These are phyloP conservation scores for Epichloe bromicola DNA, from an alignment of 2,329 filamentous ascomycete species.

Conservation along the genomic window DNA sequence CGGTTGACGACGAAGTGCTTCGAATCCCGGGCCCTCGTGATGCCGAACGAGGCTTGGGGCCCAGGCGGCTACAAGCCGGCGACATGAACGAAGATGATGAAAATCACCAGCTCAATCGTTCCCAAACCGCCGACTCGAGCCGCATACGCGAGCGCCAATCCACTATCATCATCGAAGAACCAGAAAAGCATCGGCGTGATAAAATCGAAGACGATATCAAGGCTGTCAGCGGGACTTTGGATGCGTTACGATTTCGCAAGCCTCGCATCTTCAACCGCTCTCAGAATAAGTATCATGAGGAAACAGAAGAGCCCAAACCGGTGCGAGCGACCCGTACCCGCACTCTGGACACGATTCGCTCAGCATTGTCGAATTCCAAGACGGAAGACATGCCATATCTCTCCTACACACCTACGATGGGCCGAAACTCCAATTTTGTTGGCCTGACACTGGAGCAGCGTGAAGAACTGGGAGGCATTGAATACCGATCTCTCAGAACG, in stretches of 20 bases:
- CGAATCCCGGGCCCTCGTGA: conserved; percentile 88
- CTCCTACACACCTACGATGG: conserved; percentile 85
- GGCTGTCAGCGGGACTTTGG: conserved; percentile 26
- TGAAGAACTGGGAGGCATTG: conserved; percentile 90
- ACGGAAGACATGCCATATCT: conserved; percentile 69
- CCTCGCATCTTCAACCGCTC: conserved; percentile 25
- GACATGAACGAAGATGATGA: conserved; percentile 25
- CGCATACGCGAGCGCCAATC: conserved; percentile 28
- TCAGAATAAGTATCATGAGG: conserved; percentile 26
- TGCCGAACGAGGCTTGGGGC: conserved; percentile 68
- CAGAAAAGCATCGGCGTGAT: conserved; percentile 27
- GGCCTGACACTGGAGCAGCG: conserved; percentile 81
- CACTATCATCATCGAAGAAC: conserved; percentile 57
- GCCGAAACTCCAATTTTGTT: conserved; percentile 84
- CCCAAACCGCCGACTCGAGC: conserved; percentile 12
- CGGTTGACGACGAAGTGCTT: conserved; percentile 59
- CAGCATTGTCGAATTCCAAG: conserved; percentile 40
- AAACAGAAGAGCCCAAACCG: conserved; percentile 15
- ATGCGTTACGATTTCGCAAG: conserved; percentile 30
- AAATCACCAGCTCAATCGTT: conserved; percentile 13
- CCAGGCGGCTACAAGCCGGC: conserved; percentile 36
- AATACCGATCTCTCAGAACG: conserved; percentile 85
- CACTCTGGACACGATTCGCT: conserved; percentile 47
- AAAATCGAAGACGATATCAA: conserved; percentile 29
- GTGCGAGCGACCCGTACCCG: conserved; percentile 23